Evolutionary conservation across 257 asterid species (phyloP).

Genomic region (Leptodermis oblonga): DNA sequence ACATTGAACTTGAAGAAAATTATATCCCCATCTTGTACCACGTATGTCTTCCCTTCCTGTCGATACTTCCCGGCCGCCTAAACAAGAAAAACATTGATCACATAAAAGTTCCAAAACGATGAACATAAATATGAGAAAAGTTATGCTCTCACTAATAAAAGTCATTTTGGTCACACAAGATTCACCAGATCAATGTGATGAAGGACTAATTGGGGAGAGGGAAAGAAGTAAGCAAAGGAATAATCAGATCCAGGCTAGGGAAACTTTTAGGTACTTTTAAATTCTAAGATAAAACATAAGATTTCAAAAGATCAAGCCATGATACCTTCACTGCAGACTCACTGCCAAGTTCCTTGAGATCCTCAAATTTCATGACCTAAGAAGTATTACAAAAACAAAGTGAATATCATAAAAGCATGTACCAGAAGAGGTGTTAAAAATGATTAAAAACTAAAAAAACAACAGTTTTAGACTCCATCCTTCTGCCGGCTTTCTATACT

Average conservation of each 20-base stretch:
- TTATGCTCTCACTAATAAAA: neutral
- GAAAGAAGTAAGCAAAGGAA: neutral
- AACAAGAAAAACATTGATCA: slow-evolving; percentile 5
- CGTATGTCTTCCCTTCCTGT: slow-evolving; percentile 94
- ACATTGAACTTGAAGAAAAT: slow-evolving; percentile 96
- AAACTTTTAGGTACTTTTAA: too few relatives aligned
- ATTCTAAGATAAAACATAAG: neutral
- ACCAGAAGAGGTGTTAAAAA: neutral
- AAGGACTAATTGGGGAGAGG: neutral
- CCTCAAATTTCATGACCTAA: slow-evolving; percentile 97
- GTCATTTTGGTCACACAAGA: neutral
- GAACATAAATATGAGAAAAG: neutral
- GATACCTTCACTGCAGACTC: slow-evolving; percentile 93
- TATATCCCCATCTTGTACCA: slow-evolving; percentile 92
- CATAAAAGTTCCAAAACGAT: neutral
- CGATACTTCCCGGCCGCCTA: slow-evolving; percentile 95
- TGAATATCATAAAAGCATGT: slow-evolving; percentile 10
- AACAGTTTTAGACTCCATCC: neutral
- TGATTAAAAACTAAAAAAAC: neutral
- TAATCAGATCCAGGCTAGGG: too few relatives aligned
- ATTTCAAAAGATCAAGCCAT: neutral
- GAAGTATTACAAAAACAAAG: slow-evolving; percentile 17
- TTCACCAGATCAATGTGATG: neutral
- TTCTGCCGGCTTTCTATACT: neutral
- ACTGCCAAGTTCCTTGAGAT: slow-evolving; percentile 83